Base-by-base conservation (phyloP, 352 stramenopile species). In the Globisporangium yorkense region DNA sequence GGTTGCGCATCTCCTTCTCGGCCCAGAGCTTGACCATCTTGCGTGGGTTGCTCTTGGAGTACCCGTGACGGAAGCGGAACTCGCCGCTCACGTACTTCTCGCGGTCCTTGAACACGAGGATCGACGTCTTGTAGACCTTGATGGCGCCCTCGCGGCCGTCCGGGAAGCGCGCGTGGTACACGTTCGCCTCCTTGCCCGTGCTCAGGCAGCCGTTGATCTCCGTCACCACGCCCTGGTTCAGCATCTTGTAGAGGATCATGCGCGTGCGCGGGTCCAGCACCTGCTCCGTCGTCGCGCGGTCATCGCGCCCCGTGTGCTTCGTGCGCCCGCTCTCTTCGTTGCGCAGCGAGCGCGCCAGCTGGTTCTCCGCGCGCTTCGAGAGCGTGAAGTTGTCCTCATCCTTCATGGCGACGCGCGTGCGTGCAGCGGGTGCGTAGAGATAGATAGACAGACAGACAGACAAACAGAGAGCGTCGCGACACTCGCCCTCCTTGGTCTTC, bases 1-100 rank as follows among this genome's bases (percentile, higher is more conserved):
- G 90, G 67, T 99, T 99, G 47, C 97, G 84, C 84, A 99, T 97
- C 78, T 99, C 97, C 73, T 99, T 99, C 75, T 99, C 97, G 5
- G 97, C 97, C 97, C 97, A 99, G 21, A 99, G 80, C 71, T 99
- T 98, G 61, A 99, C 97, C 97, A 99, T 99, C 76, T 99, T 99
- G 45, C 97, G 89, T 12, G 97, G 97, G 76, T 99, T 99, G 56
- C 75, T 85, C 71, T 92, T 89, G 57, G 90, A 98, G 74, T 99
- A 99, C 48, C 96, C 97, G 54, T 98, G 89, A 29, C 95, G 79
- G 79, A 98, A 99, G 67, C 96, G 90, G 75, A 99, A 98, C 78
- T 99, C 97, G 61, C 97, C 97, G 7, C 84, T 89, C 7, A 99
- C 96, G 75, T 99, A 99, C 75, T 98, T 98, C 62, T 99, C 96